These are phyloP conservation scores for Saccharomycopsis olivae DNA, from an alignment of 805 yeast genomes.

Conservation along the genomic window DNA sequence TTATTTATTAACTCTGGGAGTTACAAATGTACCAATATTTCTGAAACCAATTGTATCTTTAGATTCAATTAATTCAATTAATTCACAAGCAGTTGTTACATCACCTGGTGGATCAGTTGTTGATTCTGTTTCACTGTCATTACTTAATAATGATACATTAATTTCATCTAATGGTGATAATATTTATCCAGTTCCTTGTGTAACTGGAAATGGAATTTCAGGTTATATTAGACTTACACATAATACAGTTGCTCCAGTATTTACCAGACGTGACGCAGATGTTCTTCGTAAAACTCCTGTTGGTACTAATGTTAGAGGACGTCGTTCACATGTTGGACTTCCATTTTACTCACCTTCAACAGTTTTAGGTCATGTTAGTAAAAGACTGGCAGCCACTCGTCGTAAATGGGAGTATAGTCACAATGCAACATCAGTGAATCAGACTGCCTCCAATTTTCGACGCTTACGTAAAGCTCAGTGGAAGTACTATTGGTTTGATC, in stretches of 20 bases:
- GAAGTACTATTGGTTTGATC: constrained; percentile 18
- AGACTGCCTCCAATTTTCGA: constrained; percentile 7
- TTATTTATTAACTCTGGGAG: constrained; percentile 17
- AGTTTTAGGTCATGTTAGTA: constrained; percentile 3
- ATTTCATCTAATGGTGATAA: constrained; percentile 14
- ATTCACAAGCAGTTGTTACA: constrained; percentile 5
- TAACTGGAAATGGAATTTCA: constrained; percentile 15
- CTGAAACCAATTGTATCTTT: constrained; percentile 9
- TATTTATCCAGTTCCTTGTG: constrained; percentile 16
- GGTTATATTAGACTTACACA: constrained; percentile 13
- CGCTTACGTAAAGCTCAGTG: constrained; percentile 12
- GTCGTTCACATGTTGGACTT: constrained; percentile 10
- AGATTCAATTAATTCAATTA: not conserved
- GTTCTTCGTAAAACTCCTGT: constrained; percentile 7
- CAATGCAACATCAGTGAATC: constrained; percentile 15
- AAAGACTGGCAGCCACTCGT: not conserved
- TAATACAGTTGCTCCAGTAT: constrained; percentile 12
- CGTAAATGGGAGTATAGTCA: constrained; percentile 15
- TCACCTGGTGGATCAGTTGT: constrained; percentile 18
- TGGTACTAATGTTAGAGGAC: not conserved
- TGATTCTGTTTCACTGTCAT: constrained; percentile 10
- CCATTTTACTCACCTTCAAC: constrained; percentile 5
- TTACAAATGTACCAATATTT: constrained; percentile 8
- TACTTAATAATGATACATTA: constrained; percentile 15
- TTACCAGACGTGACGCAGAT: constrained; percentile 5